phyloP scores from a whole-genome alignment of 2,329 filamentous ascomycete genomes.

The Apiospora arundinis region DNA sequence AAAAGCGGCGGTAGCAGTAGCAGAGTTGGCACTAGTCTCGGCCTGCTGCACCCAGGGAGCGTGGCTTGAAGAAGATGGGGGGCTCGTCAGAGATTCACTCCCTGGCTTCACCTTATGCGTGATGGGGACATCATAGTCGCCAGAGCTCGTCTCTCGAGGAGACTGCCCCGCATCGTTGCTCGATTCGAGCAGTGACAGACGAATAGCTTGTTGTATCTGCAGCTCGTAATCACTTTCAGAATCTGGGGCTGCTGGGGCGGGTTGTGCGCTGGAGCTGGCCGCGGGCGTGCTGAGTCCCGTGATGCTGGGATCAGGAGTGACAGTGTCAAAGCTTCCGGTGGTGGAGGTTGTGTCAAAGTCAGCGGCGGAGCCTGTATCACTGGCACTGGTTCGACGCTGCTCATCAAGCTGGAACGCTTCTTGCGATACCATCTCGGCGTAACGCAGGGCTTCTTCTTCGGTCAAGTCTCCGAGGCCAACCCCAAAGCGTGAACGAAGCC shows the following conservation, averaged over 20 bases:
- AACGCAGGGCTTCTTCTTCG: constrained; percentile 69
- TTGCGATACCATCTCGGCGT: constrained; percentile 70
- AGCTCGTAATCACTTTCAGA: constrained; percentile 62
- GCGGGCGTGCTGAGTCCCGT: constrained; percentile 46
- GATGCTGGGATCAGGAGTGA: constrained; percentile 62
- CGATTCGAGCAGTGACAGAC: constrained; percentile 64
- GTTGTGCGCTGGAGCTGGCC: constrained; percentile 32
- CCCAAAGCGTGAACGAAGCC: constrained; percentile 81
- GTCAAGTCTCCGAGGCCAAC: constrained; percentile 74
- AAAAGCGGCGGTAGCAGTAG: no score
- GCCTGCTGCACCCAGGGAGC: neutral
- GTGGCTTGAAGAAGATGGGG: constrained; percentile 40
- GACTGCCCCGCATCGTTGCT: constrained; percentile 55
- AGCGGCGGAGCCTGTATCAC: constrained; percentile 56
- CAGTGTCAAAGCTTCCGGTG: constrained; percentile 49
- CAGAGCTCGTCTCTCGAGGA: constrained; percentile 51
- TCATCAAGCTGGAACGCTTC: constrained; percentile 65
- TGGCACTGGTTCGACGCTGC: constrained; percentile 58
- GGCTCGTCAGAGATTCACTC: constrained; percentile 44
- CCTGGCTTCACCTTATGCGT: constrained; percentile 53
- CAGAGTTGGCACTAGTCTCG: neutral
- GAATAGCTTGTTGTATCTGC: constrained; percentile 68
- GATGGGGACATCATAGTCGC: constrained; percentile 59
- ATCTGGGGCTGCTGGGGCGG: constrained; percentile 43
- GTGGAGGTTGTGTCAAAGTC: constrained; percentile 49